phyloP scores from a whole-genome alignment of 352 stramenopile genomes.

The Phytopythium oedochilum region DNA sequence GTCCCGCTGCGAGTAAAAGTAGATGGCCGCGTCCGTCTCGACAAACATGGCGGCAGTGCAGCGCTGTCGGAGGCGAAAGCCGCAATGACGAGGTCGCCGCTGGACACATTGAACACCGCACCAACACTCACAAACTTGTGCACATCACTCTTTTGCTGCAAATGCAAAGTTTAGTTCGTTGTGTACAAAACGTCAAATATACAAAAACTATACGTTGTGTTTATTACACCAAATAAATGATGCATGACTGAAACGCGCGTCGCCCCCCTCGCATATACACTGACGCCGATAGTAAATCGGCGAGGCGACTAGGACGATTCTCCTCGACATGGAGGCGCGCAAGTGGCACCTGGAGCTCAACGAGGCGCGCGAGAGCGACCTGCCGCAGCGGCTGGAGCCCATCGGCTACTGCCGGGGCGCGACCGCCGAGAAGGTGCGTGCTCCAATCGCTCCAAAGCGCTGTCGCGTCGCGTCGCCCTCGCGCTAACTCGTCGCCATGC shows the following conservation, averaged over 20 bases:
- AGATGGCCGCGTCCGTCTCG: constrained; percentile 34
- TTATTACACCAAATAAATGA: too few relatives aligned
- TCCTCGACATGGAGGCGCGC: constrained; percentile 38
- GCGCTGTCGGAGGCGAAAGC: not conserved
- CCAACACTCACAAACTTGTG: not conserved
- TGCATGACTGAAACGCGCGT: too few relatives aligned
- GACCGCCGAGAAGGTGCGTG: constrained; percentile 50
- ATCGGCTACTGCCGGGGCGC: constrained; percentile 62
- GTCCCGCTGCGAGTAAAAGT: constrained; percentile 48
- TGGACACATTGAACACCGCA: not conserved
- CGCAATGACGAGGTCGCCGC: not conserved
- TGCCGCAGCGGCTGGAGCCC: constrained; percentile 55
- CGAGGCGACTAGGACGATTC: too few relatives aligned
- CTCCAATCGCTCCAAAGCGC: not conserved
- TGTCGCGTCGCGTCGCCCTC: too few relatives aligned
- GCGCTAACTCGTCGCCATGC: too few relatives aligned
- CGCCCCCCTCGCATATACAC: too few relatives aligned
- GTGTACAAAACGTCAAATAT: not conserved
- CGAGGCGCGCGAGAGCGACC: constrained; percentile 67
- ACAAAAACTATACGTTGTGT: too few relatives aligned
- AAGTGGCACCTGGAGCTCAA: constrained; percentile 81
- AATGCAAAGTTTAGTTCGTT: not conserved
- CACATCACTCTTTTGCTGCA: not conserved
- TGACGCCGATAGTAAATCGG: constrained; percentile 1
- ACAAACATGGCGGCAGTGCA: constrained; percentile 10